These are phyloP conservation scores for Papiliotrema fonsecae DNA, from an alignment of 1,284 basidiomycete species.

Conservation along the genomic window DNA sequence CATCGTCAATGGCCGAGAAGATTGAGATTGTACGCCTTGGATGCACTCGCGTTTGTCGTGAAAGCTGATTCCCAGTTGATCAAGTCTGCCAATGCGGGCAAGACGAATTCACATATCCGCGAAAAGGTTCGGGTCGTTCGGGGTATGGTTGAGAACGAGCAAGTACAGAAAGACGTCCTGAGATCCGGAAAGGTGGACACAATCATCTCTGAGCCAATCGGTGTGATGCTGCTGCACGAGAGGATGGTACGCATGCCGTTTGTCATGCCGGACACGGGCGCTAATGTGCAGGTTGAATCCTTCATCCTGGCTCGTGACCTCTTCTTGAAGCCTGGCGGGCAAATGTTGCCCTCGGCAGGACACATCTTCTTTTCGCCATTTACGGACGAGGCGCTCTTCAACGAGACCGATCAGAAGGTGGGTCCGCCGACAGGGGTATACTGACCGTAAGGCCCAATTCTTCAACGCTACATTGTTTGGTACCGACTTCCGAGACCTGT, in stretches of 20 bases:
- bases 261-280: not conserved
- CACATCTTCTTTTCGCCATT: conserved; percentile 52
- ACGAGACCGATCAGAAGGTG: conserved; percentile 51
- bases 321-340: conserved; percentile 50
- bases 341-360: conserved; percentile 50
- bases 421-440: conserved; percentile 5
- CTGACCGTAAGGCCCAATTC: conserved; percentile 38
- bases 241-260: conserved; percentile 48
- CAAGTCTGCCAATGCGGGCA: conserved; percentile 38
- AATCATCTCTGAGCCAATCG: conserved; percentile 54
- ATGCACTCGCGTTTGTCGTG: not conserved
- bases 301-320: conserved; percentile 51
- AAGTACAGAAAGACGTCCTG: conserved; percentile 37
- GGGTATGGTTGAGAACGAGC: conserved; percentile 44
- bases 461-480: conserved; percentile 48
- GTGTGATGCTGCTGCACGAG: conserved; percentile 53
- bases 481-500: conserved; percentile 44
- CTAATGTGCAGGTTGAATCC: conserved; percentile 43
- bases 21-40: conserved; percentile 38
- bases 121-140: conserved; percentile 37
- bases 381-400: conserved; percentile 50
- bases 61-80: conserved; percentile 29
- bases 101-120: conserved; percentile 37
- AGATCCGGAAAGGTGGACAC: conserved; percentile 49
- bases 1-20: conserved; percentile 52